Base-by-base conservation (phyloP, 75 land plant species). In the Sequoiadendron giganteum region DNA sequence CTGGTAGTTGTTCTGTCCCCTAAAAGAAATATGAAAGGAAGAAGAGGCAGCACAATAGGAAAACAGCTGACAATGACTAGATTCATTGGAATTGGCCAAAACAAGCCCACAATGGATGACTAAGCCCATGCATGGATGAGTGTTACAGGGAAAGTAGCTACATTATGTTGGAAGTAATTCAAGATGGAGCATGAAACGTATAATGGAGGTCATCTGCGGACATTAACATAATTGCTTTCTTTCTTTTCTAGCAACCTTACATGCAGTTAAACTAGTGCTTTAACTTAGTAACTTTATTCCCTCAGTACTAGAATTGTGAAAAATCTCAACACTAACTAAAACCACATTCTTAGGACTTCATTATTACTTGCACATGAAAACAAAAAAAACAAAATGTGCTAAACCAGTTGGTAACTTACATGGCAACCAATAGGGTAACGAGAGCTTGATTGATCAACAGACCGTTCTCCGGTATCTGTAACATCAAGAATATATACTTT, bases 401-500 rank as follows among this genome's bases (percentile, higher is more conserved):
- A 82, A 28, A 43, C n/a, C 4, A n/a, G 52, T 47, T n/a, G 30
- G 13, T 28, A 56, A 88, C 85, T 81, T 87, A 92, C 96, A 93
- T 75, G 81, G 91, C 96, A 95, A 88, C 87, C 47, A 78, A 88
- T 88, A 25, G 13, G 4, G n/a, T 36, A 28, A 14, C 81, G 34
- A 16, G n/a, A 10, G 45, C 72, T 89, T 10, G 61, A 79, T 38
- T 90, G 77, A 58, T 89, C 68, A 90, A 68, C 58, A 21, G 75
- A n/a, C 83, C 90, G 85, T 88, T 82, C 88, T 88, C 90, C 90
- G 45, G 85, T 89, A 88, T 95, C 93, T 75, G 98, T 96, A 42
- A 93, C 94, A 91, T 97, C 99, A 80, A 96, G 86, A 32, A 93
- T 94, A 79, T 94, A 94, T 32, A 90, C 85, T 52, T 86, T 91